phyloP scores from a whole-genome alignment of 257 asterid species.

The Fraxinus pennsylvanica region DNA sequence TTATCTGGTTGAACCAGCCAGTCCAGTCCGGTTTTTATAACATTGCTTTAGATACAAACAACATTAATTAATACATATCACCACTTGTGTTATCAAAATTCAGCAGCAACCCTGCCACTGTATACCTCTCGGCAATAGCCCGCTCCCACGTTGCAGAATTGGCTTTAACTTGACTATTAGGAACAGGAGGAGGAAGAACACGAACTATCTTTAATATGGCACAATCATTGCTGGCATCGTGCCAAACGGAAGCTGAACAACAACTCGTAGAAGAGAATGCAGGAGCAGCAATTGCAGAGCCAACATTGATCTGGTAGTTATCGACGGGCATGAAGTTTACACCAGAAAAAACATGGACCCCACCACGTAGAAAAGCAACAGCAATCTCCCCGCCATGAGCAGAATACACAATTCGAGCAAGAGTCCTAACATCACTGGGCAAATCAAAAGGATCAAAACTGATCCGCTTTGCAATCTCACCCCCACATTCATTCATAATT shows the following conservation, averaged over 20 bases:
- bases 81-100: constrained; percentile 16
- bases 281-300: constrained; percentile 91
- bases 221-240: constrained; percentile 75
- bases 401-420: constrained; percentile 93
- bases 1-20: no score
- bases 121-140: constrained; percentile 98
- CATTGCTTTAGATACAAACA: neutral
- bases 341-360: constrained; percentile 85
- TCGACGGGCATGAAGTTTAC: constrained; percentile 69
- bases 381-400: constrained; percentile 99
- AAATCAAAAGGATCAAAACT: constrained; percentile 94
- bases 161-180: constrained; percentile 69
- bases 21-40: no score
- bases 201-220: constrained; percentile 82
- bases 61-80: constrained; percentile 2
- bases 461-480: constrained; percentile 59
- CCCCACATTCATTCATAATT: constrained; percentile 55
- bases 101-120: constrained; percentile 19
- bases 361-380: constrained; percentile 90
- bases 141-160: constrained; percentile 95
- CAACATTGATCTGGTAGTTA: constrained; percentile 82
- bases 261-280: constrained; percentile 99
- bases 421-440: constrained; percentile 95
- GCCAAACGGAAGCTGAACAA: constrained; percentile 99
- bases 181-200: constrained; percentile 88